These are phyloP conservation scores for Letharia columbiana DNA, from an alignment of 495 filamentous ascomycete species.

Conservation along the genomic window DNA sequence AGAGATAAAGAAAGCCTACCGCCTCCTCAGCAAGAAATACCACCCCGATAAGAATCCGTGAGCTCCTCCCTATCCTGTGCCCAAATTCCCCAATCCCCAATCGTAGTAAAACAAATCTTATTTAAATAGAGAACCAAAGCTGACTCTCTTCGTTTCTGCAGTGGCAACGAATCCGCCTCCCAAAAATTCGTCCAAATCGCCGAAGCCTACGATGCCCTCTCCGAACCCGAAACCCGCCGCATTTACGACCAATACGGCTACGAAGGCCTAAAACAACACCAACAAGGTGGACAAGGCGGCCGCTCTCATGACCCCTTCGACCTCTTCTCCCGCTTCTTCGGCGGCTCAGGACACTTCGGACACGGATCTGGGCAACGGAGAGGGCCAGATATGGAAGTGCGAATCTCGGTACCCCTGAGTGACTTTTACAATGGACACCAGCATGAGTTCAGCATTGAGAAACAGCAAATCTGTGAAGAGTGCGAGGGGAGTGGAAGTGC, in stretches of 20 bases:
- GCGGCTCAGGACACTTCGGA: conserved; percentile 76
- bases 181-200: conserved; percentile 93
- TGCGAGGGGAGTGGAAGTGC: conserved; percentile 82
- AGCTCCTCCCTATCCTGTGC: conserved; percentile 28
- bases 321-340: conserved; percentile 95
- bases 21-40: conserved; percentile 85
- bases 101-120: background rate
- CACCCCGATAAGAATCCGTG: conserved; percentile 99
- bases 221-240: conserved; percentile 66
- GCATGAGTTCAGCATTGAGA: conserved; percentile 81
- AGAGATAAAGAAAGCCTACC: conserved; percentile 95
- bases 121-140: conserved; percentile 1
- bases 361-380: conserved; percentile 61
- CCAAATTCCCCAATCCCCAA: background rate
- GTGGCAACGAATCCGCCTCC: conserved; percentile 67
- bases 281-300: conserved; percentile 55
- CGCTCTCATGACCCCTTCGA: conserved; percentile 84
- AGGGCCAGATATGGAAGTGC: conserved; percentile 86
- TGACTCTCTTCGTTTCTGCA: conserved; percentile 28
- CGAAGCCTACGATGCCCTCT: conserved; percentile 93
- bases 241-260: conserved; percentile 97
- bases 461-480: conserved; percentile 87
- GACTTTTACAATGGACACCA: conserved; percentile 90
- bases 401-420: conserved; percentile 68
- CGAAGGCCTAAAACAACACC: conserved; percentile 78